phyloP scores from a whole-genome alignment of 805 yeast species.

The Cephaloascus fragrans region DNA sequence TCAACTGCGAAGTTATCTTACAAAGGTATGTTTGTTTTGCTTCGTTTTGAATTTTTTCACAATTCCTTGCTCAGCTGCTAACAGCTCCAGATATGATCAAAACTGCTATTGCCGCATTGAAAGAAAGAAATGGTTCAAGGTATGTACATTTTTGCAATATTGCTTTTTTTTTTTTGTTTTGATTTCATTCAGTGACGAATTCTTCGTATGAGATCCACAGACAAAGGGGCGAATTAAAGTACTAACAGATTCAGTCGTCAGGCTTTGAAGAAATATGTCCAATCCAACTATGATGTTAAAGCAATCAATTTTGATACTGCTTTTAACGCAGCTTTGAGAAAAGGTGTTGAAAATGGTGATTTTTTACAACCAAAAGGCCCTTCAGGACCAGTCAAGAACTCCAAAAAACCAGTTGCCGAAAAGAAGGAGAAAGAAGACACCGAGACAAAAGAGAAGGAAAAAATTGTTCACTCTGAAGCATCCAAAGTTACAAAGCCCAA shows the following conservation, averaged over 20 bases:
- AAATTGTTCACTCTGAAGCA: conserved; percentile 1
- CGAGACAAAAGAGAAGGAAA: conserved; percentile 16
- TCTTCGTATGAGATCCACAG: neutral
- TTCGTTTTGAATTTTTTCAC: too few species aligned
- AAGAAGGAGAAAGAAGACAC: neutral
- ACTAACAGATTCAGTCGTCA: conserved; percentile 47
- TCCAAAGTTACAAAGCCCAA: conserved; percentile 12
- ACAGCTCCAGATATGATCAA: conserved; percentile 43
- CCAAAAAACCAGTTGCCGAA: conserved; percentile 23
- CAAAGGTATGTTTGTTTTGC: conserved; percentile 29
- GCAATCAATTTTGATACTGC: conserved; percentile 63
- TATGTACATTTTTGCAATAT: conserved; percentile 21
- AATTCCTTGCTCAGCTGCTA: conserved; percentile 5
- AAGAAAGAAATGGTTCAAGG: conserved; percentile 75
- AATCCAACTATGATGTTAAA: conserved; percentile 47
- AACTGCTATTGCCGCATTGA: conserved; percentile 59
- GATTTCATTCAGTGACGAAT: conserved; percentile 1
- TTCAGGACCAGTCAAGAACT: conserved; percentile 72
- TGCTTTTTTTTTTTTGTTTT: neutral
- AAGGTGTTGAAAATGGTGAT: conserved; percentile 70
- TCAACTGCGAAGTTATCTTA: conserved; percentile 32
- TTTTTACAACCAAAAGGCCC: conserved; percentile 85
- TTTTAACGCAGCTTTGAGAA: conserved; percentile 70
- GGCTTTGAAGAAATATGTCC: conserved; percentile 77
- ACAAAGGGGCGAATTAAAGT: conserved; percentile 1